Evolutionary conservation across 2,329 filamentous ascomycete genomes (phyloP).

Genomic region (Beauveria varroae): DNA sequence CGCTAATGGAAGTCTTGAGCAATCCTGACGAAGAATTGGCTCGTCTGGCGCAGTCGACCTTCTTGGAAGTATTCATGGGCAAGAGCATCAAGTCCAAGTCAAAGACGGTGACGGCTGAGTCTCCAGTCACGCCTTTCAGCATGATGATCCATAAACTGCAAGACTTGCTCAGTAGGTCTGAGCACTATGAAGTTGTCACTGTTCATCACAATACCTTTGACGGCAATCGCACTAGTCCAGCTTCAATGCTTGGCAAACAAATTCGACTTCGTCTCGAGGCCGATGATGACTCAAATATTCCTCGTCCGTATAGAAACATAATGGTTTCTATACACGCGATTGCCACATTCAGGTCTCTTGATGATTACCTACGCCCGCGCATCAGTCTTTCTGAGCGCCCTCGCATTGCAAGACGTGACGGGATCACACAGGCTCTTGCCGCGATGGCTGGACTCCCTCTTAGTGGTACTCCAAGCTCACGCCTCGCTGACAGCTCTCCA

Average conservation of each 20-base stretch:
- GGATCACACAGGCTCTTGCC: conserved; percentile 62
- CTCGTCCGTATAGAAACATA: conserved; percentile 79
- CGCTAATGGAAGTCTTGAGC: conserved; percentile 75
- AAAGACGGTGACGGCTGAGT: conserved; percentile 57
- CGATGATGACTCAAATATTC: conserved; percentile 85
- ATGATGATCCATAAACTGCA: conserved; percentile 90
- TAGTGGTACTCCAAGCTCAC: conserved; percentile 32
- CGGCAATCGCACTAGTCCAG: conserved; percentile 80
- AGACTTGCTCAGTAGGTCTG: conserved; percentile 88
- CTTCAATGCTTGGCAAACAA: conserved; percentile 95
- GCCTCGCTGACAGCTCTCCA: conserved; percentile 38
- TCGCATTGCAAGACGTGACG: conserved; percentile 54
- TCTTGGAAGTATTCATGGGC: conserved; percentile 90
- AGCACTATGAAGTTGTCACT: conserved; percentile 96
- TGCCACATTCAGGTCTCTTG: conserved; percentile 91
- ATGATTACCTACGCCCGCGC: conserved; percentile 88
- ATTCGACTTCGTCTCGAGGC: conserved; percentile 82
- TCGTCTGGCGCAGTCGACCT: conserved; percentile 67
- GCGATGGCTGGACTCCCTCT: conserved; percentile 68
- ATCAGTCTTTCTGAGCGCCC: conserved; percentile 71
- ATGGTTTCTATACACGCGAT: conserved; percentile 99
- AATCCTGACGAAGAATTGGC: conserved; percentile 56
- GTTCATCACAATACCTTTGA: conserved; percentile 90
- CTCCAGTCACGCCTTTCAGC: conserved; percentile 77
- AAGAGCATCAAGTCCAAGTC: conserved; percentile 57